Conservation (phyloP, 805 yeast genomes). For the Hagleromyces aurorensis region DNA sequence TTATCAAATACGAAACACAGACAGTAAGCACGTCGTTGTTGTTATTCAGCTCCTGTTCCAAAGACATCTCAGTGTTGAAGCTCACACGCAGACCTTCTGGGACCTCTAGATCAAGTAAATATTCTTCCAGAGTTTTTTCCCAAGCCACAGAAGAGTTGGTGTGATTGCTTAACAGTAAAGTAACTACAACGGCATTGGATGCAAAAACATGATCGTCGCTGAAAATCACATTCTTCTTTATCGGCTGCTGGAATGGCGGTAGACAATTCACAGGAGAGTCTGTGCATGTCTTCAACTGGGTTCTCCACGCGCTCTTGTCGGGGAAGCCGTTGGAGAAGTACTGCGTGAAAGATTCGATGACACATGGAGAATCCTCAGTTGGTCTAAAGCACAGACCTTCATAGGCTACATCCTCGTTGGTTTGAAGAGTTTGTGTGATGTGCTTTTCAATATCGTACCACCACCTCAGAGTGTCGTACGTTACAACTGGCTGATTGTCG, state of each 20-base stretch:
- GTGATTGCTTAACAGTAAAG: constrained; percentile 57
- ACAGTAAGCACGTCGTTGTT: constrained; percentile 71
- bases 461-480: constrained; percentile 71
- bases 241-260: constrained; percentile 87
- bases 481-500: constrained; percentile 59
- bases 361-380: constrained; percentile 62
- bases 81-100: constrained; percentile 53
- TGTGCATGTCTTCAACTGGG: constrained; percentile 51
- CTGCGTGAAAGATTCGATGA: constrained; percentile 81
- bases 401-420: constrained; percentile 33
- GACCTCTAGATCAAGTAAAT: constrained; percentile 45
- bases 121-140: constrained; percentile 62
- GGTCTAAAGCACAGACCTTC: constrained; percentile 81
- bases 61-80: constrained; percentile 75
- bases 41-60: constrained; percentile 76
- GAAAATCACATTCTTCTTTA: constrained; percentile 63
- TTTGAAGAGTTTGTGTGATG: constrained; percentile 31
- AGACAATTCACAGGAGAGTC: constrained; percentile 81
- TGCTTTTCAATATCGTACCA: constrained; percentile 76
- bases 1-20: constrained; percentile 64
- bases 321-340: constrained; percentile 68
- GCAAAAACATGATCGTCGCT: constrained; percentile 50
- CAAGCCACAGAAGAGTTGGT: constrained; percentile 43
- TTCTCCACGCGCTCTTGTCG: constrained; percentile 41
- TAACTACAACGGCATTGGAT: constrained; percentile 68